Conservation (phyloP, 2,329 filamentous ascomycete species). For the Fusarium torulosum region DNA sequence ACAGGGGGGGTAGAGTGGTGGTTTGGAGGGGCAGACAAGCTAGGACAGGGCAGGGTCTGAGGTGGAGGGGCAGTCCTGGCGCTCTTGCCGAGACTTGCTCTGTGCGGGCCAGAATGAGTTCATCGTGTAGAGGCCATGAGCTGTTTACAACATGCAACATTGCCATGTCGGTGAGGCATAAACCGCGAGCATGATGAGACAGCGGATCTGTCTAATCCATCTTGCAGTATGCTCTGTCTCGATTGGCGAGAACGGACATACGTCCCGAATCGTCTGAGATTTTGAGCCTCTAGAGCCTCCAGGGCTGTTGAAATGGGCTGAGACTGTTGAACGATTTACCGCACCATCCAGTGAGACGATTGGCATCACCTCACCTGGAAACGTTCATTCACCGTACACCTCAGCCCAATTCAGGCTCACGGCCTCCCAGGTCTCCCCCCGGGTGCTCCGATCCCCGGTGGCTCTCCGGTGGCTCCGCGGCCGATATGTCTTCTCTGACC, state of each 20-base stretch:
- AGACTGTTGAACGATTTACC: conserved; percentile 39
- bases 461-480: conserved; percentile 44
- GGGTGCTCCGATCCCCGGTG: conserved; percentile 38
- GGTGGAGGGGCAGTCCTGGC: conserved; percentile 28
- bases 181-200: conserved; percentile 37
- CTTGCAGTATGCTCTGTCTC: conserved; percentile 38
- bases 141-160: conserved; percentile 43
- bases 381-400: conserved; percentile 45
- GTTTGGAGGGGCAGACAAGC: conserved; percentile 34
- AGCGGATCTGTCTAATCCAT: conserved; percentile 40
- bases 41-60: conserved; percentile 17
- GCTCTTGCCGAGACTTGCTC: conserved; percentile 39
- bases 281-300: conserved; percentile 19
- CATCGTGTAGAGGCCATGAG: conserved; percentile 42
- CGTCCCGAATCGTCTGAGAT: conserved; percentile 28
- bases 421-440: conserved; percentile 16
- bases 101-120: conserved; percentile 44
- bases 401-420: conserved; percentile 34
- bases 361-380: conserved; percentile 26
- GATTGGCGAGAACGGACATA: conserved; percentile 39
- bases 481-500: conserved; percentile 41
- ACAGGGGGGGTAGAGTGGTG: conserved; percentile 33
- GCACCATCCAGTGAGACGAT: conserved; percentile 36
- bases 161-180: conserved; percentile 44
- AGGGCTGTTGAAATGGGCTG: conserved; percentile 37